These are phyloP conservation scores for Gymnopilus junonius DNA, from an alignment of 768 basidiomycete genomes.

Conservation along the genomic window DNA sequence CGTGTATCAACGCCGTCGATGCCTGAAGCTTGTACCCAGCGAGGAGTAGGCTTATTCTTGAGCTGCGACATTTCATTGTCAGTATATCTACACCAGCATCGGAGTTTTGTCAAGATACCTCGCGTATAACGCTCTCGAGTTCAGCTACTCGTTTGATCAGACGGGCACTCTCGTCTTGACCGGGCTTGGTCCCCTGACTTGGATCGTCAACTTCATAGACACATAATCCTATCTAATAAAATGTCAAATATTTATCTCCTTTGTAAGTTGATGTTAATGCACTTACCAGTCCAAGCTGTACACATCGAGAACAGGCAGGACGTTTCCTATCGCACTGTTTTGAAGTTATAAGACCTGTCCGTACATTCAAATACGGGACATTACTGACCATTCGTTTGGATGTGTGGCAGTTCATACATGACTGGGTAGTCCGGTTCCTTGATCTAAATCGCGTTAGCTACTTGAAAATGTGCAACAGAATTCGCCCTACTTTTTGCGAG, in stretches of 20 bases:
- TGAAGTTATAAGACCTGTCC: not conserved
- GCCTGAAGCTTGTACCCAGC: conserved; percentile 53
- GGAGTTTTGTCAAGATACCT: conserved; percentile 43
- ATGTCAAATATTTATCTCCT: not conserved
- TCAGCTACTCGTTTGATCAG: conserved; percentile 80
- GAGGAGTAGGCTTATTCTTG: conserved; percentile 74
- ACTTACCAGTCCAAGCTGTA: conserved; percentile 50
- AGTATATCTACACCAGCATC: not conserved
- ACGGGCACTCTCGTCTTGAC: conserved; percentile 60
- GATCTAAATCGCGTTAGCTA: conserved; percentile 36
- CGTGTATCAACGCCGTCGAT: not conserved
- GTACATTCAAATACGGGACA: not conserved
- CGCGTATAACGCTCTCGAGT: conserved; percentile 83
- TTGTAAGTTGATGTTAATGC: not conserved
- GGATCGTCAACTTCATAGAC: conserved; percentile 87
- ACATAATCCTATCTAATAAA: conserved; percentile 71
- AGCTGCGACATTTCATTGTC: conserved; percentile 42
- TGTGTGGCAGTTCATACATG: conserved; percentile 74
- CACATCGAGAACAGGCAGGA: conserved; percentile 54
- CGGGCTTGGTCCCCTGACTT: conserved; percentile 52
- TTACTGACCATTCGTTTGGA: conserved; percentile 73
- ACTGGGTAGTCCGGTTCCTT: conserved; percentile 75
- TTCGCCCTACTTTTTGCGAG: conserved; percentile 25
- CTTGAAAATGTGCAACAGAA: not conserved
- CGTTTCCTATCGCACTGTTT: conserved; percentile 52